Base-by-base conservation (phyloP, 148 eudicot species). In the Fagopyrum esculentum region DNA sequence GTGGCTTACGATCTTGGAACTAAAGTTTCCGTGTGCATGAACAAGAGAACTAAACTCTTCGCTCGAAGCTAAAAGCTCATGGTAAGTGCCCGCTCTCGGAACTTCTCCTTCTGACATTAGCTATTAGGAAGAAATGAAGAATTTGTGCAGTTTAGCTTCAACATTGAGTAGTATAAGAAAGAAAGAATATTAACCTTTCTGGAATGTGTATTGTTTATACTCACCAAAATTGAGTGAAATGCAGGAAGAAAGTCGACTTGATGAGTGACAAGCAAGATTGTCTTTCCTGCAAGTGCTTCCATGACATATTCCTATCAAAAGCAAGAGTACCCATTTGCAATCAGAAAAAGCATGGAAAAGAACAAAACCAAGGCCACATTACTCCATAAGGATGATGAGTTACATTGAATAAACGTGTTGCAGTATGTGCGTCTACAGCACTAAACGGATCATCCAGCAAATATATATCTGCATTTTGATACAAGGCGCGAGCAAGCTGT, bases 51-150 rank as follows among this genome's bases (percentile, higher is more conserved):
- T 78, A 46, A 88, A 84, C 13, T 77, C 81, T 6, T 52, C 71
- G 60, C 83, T 78, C 43, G 83, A 72, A 55, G 73, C 72, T 63
- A 86, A 46, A 74, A 88, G 64, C 40, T 88, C 78, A 55, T 81
- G 47, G 54, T 84, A 88, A 6, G 86, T 75, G 35, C 78, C 89
- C 6, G 85, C 79, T 74, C 80, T 22, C 19, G 79, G 69, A 44
- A 88, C 86, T 56, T 79, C 75, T 74, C 91, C 91, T 43, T 82
- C 84, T 4, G 73, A 73, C 87, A 88, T 82, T 46, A 88, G 50
- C 89, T 88, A 56, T 11, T 61, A 77, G 15, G 72, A n/a, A 69
- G 26, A 22, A 35, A 13, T 11, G 44, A 16, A 69, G 70, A 43
- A 69, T 3, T 6, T 9, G n/a, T 59, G 19, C 22, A 29, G 22